Evolutionary conservation across 202 grass and related monocot genomes (phyloP).

Genomic region (Brachypodium distachyon): DNA sequence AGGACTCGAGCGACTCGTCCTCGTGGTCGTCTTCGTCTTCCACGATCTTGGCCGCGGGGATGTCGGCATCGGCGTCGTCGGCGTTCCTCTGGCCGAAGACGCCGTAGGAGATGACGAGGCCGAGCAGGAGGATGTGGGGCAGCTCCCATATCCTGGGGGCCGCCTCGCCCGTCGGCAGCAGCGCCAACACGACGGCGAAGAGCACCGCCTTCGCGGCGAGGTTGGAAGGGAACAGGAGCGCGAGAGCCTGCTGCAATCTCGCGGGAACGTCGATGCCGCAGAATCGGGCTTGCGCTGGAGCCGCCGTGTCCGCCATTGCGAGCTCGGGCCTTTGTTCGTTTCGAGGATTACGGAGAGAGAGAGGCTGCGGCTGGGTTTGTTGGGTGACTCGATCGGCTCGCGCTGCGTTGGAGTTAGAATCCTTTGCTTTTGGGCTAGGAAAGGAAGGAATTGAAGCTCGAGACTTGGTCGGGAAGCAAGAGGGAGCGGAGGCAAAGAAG

Average conservation of each 20-base stretch:
- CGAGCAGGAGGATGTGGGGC: slow-evolving; percentile 78
- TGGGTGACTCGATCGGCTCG: not conserved
- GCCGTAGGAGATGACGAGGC: slow-evolving; percentile 87
- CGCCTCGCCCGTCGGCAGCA: slow-evolving; percentile 49
- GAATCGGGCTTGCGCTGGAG: not conserved
- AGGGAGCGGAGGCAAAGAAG: slow-evolving; percentile 16
- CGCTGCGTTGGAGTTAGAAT: slow-evolving; percentile 6
- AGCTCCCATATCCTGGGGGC: slow-evolving; percentile 70
- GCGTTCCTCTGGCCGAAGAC: slow-evolving; percentile 73
- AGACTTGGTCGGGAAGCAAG: slow-evolving; percentile 39
- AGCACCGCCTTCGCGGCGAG: slow-evolving; percentile 56
- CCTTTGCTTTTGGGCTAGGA: slow-evolving; percentile 27
- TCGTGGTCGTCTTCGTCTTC: slow-evolving; percentile 16
- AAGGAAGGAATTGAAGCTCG: slow-evolving; percentile 35
- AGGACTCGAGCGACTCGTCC: slow-evolving; percentile 38
- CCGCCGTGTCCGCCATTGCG: slow-evolving; percentile 44
- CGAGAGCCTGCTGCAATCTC: slow-evolving; percentile 21
- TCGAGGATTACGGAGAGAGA: no score
- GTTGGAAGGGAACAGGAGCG: slow-evolving; percentile 40
- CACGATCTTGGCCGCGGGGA: no score
- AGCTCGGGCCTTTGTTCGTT: no score
- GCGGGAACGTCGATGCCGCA: not conserved
- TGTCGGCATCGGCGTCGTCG: slow-evolving; percentile 47
- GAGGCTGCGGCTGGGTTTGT: slow-evolving; percentile 9
- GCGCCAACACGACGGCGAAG: slow-evolving; percentile 54